phyloP scores from a whole-genome alignment of 306 rosid species.

The Cucurbita ficifolia region DNA sequence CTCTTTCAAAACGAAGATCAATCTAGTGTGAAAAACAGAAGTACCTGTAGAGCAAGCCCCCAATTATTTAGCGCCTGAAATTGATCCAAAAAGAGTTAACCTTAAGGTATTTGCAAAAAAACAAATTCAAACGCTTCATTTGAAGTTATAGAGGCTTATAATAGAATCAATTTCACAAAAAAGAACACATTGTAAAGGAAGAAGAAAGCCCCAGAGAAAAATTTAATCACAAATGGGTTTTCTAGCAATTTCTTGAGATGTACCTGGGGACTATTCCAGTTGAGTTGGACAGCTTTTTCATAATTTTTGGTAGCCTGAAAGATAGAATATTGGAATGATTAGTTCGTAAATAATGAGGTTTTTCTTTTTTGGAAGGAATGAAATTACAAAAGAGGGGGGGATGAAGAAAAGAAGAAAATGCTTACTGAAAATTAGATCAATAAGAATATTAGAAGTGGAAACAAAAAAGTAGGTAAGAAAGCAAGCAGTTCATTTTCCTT shows the following conservation, averaged over 20 bases:
- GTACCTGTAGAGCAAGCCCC: conserved; percentile 99
- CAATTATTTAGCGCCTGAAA: conserved; percentile 97
- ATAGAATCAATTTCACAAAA: neutral
- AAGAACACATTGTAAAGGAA: neutral
- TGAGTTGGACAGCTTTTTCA: conserved; percentile 88
- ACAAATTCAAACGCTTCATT: neutral
- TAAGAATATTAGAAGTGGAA: neutral
- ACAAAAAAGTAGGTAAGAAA: neutral
- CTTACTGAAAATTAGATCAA: neutral
- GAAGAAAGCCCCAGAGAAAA: neutral
- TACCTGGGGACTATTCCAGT: conserved; percentile 99
- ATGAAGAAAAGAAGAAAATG: neutral
- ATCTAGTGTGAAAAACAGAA: neutral
- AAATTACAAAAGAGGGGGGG: neutral
- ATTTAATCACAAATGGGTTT: neutral
- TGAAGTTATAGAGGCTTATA: neutral
- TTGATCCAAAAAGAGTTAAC: conserved; percentile 19
- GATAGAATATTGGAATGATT: conserved; percentile 9
- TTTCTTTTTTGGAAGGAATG: neutral
- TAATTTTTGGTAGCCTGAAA: conserved; percentile 85
- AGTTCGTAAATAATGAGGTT: neutral
- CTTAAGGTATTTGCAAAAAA: neutral
- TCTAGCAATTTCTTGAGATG: conserved; percentile 11
- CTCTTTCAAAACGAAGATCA: neutral
- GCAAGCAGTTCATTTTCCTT: neutral